These are phyloP conservation scores for Aegilops sharonensis DNA, from an alignment of 176 grass and related monocot genomes.

Conservation along the genomic window DNA sequence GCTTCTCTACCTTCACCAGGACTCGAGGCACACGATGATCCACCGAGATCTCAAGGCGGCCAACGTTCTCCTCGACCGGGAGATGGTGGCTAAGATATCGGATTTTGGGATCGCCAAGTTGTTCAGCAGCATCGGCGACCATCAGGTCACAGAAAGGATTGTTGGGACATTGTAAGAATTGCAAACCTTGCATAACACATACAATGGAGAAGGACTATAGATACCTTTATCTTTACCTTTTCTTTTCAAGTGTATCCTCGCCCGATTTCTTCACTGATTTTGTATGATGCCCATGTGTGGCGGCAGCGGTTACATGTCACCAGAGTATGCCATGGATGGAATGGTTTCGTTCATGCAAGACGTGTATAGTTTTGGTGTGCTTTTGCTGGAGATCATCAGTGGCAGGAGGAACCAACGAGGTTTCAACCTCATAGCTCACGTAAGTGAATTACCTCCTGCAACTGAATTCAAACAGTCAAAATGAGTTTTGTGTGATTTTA, in stretches of 20 bases:
- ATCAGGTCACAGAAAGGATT: slow-evolving; percentile 27
- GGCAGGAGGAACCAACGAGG: too few species aligned
- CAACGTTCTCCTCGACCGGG: slow-evolving; percentile 60
- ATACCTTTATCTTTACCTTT: neutral
- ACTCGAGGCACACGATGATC: slow-evolving; percentile 61
- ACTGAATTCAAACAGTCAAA: neutral
- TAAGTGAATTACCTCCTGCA: neutral
- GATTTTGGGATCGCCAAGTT: slow-evolving; percentile 56
- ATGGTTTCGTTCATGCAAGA: slow-evolving; percentile 52
- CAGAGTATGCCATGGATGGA: slow-evolving; percentile 51
- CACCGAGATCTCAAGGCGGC: slow-evolving; percentile 62
- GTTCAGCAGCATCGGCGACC: slow-evolving; percentile 26
- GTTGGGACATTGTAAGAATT: slow-evolving; percentile 54
- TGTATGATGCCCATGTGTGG: neutral
- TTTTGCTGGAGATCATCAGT: slow-evolving; percentile 62
- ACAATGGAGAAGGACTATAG: neutral
- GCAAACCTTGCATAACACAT: neutral
- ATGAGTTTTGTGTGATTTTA: neutral
- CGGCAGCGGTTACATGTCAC: slow-evolving; percentile 51
- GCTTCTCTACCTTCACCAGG: slow-evolving; percentile 63
- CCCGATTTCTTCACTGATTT: neutral
- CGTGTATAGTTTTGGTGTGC: slow-evolving; percentile 78
- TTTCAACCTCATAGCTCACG: too few species aligned
- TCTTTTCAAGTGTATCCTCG: neutral
- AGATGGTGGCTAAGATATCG: slow-evolving; percentile 75